Base-by-base conservation (phyloP, 169 alveolate genomes). In the Amoebophrya sp. region DNA sequence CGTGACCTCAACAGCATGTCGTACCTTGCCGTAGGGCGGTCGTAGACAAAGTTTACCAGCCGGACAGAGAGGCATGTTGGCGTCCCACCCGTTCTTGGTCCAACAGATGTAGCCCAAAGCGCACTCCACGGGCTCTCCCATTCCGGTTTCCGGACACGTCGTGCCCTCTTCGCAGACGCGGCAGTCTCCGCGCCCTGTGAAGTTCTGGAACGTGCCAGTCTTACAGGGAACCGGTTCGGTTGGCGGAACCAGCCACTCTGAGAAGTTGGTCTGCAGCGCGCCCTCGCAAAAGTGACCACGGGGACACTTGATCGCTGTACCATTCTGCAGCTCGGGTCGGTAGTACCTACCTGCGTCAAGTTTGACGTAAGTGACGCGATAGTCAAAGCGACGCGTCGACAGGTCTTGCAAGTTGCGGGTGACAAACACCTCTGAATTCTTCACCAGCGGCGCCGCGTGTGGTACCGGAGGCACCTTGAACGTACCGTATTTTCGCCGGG, bases 211-310 rank as follows among this genome's bases (percentile, higher is more conserved):
- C 76, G 53, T 41, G 1, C 92, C 92, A 41, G 92, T 0, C 41
- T 77, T 6, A 41, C 92, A 90, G 33, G 92, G 92, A 40, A 83
- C 34, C 54, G 90, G 47, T 26, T 38, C 90, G 41, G 54, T 83
- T 41, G 90, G 90, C 90, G 41, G 90, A 14, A 40, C 41, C 54
- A 38, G 90, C 47, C 90, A 38, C 90, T 83, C 47, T 24, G 90
- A 83, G 90, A 38, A 83, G 90, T 83, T 89, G 78, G 78, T 90
- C 55, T 41, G 83, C 41, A 29, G 92, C 92, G 47, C 92, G 23
- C 92, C 92, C 40, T 41, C 39, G 92, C 92, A 90, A 78, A n/a
- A 90, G 92, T 90, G 92, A 0, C 92, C 92, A 29, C 38, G 83
- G 76, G 92, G 92, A 34, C 92, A 90, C 38, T 0, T n/a, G 41